Conservation (phyloP, 1,284 basidiomycete species). For the Tilletia indica region DNA sequence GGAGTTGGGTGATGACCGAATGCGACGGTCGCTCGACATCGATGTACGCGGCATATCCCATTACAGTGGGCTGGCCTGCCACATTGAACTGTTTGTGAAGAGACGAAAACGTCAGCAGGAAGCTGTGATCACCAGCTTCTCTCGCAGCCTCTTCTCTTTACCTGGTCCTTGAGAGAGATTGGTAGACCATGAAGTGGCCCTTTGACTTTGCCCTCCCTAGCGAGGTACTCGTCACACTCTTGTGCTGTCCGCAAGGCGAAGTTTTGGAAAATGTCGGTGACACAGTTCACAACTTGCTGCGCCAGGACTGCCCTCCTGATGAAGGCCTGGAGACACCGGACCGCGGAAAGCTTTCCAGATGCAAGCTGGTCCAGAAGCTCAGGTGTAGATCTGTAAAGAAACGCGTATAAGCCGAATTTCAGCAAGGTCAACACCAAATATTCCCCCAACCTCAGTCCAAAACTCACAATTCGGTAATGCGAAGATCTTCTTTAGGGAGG, state of each 20-base stretch:
- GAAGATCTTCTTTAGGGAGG: conserved; percentile 29
- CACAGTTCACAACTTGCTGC: conserved; percentile 35
- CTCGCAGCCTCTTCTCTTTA: conserved; percentile 50
- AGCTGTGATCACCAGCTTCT: conserved; percentile 60
- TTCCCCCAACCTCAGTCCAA: neutral
- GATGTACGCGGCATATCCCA: conserved; percentile 66
- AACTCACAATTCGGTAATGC: conserved; percentile 30
- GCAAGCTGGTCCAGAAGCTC: conserved; percentile 28
- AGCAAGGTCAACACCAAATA: neutral
- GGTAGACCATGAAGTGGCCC: conserved; percentile 69
- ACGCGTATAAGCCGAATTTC: neutral
- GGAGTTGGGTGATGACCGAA: conserved; percentile 45
- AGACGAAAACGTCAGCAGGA: conserved; percentile 56
- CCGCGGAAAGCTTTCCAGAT: conserved; percentile 27
- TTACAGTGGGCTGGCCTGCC: conserved; percentile 13
- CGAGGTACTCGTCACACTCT: conserved; percentile 61
- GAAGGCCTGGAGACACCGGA: conserved; percentile 32
- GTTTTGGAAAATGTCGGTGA: conserved; percentile 29
- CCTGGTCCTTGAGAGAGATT: conserved; percentile 68
- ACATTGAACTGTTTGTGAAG: conserved; percentile 12
- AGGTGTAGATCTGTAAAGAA: conserved; percentile 17
- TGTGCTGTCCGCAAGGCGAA: conserved; percentile 17
- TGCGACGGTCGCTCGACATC: conserved; percentile 64
- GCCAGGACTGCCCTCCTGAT: conserved; percentile 30
- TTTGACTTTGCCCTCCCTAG: conserved; percentile 60